A percentile compares a stretch with the other conserved stretches of the same genome.
Evolutionary conservation across 2,329 filamentous ascomycete genomes (phyloP).

Genomic region (Teratosphaeria pseudoeucalypti): DNA sequence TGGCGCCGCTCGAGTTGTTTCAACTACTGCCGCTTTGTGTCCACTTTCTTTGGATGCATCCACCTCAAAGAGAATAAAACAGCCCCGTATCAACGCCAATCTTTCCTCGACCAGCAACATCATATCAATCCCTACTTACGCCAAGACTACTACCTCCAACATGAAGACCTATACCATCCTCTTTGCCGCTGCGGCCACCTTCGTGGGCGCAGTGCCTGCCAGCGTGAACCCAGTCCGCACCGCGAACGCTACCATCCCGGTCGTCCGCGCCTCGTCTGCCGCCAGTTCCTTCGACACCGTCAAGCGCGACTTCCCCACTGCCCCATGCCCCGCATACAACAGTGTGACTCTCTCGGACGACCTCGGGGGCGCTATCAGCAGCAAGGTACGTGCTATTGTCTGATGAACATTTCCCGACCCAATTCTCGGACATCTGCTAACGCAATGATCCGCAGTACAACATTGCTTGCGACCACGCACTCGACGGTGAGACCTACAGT

Average conservation of each 20-base stretch:
- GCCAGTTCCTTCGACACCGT: neutral
- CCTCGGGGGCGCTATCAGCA: neutral
- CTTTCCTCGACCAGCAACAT: neutral
- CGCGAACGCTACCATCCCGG: neutral
- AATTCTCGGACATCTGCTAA: neutral
- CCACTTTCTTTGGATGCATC: neutral
- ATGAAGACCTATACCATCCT: neutral
- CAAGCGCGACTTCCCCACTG: neutral
- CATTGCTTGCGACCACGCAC: neutral
- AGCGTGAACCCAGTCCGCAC: no score
- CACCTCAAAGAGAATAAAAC: neutral
- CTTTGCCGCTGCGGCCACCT: neutral
- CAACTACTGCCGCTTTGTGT: neutral
- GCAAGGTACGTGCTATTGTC: neutral
- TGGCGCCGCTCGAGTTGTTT: neutral
- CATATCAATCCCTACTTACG: neutral
- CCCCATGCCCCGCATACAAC: neutral
- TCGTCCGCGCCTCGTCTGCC: neutral
- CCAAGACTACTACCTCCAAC: neutral
- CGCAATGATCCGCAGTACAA: neutral
- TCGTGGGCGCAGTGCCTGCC: neutral
- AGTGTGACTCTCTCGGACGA: neutral
- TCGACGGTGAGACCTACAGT: neutral
- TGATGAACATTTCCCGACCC: neutral
- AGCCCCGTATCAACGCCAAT: neutral